Conservation (phyloP, 129 eudicot species). For the Deinandra increscens region DNA sequence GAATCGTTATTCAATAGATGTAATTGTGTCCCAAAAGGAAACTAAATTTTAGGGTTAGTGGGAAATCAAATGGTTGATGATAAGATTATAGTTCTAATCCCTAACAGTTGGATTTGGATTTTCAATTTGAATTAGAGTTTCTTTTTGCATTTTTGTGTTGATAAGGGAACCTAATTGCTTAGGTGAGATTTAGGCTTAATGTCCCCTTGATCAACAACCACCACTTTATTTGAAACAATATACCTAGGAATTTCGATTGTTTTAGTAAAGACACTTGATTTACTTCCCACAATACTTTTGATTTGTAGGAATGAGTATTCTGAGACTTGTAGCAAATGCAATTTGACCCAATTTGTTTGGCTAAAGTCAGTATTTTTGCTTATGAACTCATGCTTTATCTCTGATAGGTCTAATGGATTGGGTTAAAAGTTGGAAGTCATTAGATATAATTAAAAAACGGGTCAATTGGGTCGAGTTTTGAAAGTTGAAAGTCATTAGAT, state of each 20-base stretch:
- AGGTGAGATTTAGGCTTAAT: not conserved
- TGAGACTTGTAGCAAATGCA: not conserved
- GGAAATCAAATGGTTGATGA: not conserved
- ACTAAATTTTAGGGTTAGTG: conserved; percentile 13
- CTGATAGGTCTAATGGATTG: not conserved
- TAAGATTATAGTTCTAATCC: not conserved
- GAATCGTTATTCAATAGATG: not conserved
- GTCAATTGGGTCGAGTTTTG: not conserved
- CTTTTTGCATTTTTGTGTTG: not conserved
- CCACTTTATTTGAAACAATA: not conserved
- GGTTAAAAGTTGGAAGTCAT: not conserved
- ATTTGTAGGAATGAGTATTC: not conserved
- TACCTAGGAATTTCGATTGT: not conserved
- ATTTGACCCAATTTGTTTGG: no score
- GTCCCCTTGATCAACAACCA: no score
- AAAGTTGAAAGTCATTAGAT: not conserved
- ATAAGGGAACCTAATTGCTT: not conserved
- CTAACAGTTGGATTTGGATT: not conserved
- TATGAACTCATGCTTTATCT: not conserved
- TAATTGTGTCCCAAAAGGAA: not conserved
- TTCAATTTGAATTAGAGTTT: no score
- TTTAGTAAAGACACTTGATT: no score
- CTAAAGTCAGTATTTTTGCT: not conserved
- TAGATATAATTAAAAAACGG: not conserved
- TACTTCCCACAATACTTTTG: no score